phyloP scores from a whole-genome alignment of 2,329 filamentous ascomycete species.

The Fusarium keratoplasticum region DNA sequence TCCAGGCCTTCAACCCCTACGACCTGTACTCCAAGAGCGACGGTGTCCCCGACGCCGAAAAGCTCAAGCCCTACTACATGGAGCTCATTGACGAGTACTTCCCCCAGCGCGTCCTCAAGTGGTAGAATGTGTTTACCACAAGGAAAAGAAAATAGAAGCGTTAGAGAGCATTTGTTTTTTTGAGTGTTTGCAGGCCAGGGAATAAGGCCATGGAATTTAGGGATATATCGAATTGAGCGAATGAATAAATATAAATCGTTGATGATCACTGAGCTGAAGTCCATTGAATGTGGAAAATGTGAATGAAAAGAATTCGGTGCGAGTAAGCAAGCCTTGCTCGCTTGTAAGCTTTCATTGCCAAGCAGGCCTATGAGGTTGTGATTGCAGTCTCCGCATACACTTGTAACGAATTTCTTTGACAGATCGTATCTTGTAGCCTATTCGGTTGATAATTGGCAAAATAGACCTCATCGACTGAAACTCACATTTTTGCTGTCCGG shows the following conservation, averaged over 20 bases:
- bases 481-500: not conserved
- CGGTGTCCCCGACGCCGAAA: slow-evolving; percentile 78
- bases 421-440: too few relatives aligned
- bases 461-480: too few relatives aligned
- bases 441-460: too few relatives aligned
- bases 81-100: slow-evolving; percentile 59
- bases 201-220: slow-evolving; percentile 11
- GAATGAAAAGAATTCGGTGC: too few relatives aligned
- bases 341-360: too few relatives aligned
- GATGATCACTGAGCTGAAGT: not conserved
- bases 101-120: slow-evolving; percentile 53
- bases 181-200: slow-evolving; percentile 6
- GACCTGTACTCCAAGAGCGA: slow-evolving; percentile 94
- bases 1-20: slow-evolving; percentile 90
- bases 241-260: slow-evolving; percentile 24
- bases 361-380: too few relatives aligned
- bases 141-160: slow-evolving; percentile 9
- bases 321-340: not conserved
- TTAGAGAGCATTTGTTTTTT: slow-evolving; percentile 4
- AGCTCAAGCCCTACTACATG: slow-evolving; percentile 72
- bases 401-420: too few relatives aligned
- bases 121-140: slow-evolving; percentile 42
- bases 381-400: too few relatives aligned
- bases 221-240: slow-evolving; percentile 23
- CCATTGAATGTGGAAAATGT: not conserved